A percentile compares a stretch with the other conserved stretches of the same genome.
Evolutionary conservation across 2,329 filamentous ascomycete species (phyloP).

Genomic region (Thielaviopsis punctulata): DNA sequence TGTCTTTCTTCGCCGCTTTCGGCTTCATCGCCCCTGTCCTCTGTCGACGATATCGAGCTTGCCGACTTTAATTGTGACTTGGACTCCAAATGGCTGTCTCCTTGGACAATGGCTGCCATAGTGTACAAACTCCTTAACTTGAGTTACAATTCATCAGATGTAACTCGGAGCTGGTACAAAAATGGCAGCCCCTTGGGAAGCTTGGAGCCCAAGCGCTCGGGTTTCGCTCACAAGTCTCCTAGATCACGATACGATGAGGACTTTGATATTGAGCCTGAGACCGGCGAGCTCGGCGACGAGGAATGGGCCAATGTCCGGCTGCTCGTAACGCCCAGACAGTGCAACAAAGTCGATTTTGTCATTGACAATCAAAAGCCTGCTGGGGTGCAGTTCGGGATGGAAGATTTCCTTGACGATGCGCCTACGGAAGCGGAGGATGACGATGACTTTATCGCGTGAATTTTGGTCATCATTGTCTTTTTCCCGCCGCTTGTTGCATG

Average conservation of each 20-base stretch:
- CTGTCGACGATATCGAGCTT: neutral
- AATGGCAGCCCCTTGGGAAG: neutral
- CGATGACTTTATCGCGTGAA: neutral
- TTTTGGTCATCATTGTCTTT: neutral
- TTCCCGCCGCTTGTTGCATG: neutral
- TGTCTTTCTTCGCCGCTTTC: neutral
- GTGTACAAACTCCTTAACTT: neutral
- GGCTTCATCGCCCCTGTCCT: neutral
- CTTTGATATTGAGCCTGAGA: neutral
- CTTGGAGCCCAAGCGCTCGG: neutral
- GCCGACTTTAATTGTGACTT: neutral
- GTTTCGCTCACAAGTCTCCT: neutral
- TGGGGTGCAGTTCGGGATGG: slow-evolving; percentile 51
- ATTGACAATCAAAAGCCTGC: slow-evolving; percentile 62
- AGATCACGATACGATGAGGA: neutral
- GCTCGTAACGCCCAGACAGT: neutral
- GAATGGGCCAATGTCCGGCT: neutral
- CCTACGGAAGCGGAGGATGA: slow-evolving; percentile 30
- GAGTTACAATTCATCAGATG: neutral
- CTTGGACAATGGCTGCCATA: neutral
- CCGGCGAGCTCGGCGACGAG: neutral
- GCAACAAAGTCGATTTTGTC: slow-evolving; percentile 15
- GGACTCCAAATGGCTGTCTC: neutral
- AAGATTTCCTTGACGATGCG: slow-evolving; percentile 48
- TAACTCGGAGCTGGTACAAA: neutral